These are phyloP conservation scores for Diaporthe amygdali DNA, from an alignment of 2,329 filamentous ascomycete genomes.

Conservation along the genomic window DNA sequence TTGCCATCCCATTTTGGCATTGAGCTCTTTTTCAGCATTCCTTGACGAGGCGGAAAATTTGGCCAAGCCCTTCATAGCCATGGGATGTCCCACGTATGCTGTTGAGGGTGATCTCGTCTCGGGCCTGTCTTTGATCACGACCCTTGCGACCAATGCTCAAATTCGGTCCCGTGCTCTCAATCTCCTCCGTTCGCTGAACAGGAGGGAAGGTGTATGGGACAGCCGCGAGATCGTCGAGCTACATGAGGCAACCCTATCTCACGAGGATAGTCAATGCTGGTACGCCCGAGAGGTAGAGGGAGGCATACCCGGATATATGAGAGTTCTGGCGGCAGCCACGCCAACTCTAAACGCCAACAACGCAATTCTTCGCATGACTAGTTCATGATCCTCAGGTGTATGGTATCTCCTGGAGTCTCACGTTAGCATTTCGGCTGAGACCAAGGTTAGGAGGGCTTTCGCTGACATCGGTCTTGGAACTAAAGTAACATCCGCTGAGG, in stretches of 20 bases:
- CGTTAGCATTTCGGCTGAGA: too few relatives aligned
- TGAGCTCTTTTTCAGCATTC: background rate
- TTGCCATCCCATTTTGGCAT: background rate
- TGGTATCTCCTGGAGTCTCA: too few relatives aligned
- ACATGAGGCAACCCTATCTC: background rate
- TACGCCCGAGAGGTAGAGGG: background rate
- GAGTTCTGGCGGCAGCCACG: background rate
- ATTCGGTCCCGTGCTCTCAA: background rate
- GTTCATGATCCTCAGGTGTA: background rate
- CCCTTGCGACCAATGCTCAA: background rate
- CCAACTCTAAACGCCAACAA: background rate
- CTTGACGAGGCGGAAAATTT: background rate
- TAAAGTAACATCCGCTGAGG: too few relatives aligned
- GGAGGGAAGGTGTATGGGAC: background rate
- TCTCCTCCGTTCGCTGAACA: background rate
- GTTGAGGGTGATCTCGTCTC: background rate
- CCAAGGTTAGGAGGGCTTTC: too few relatives aligned
- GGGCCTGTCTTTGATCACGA: background rate
- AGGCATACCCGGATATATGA: background rate
- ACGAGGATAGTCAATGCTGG: background rate
- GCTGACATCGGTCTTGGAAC: too few relatives aligned
- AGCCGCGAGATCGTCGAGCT: background rate
- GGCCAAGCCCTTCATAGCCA: background rate
- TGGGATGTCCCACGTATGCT: background rate
- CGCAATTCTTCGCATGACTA: background rate